Evolutionary conservation across 169 alveolate genomes (phyloP).

Genomic region (Miamiensis avidus): DNA sequence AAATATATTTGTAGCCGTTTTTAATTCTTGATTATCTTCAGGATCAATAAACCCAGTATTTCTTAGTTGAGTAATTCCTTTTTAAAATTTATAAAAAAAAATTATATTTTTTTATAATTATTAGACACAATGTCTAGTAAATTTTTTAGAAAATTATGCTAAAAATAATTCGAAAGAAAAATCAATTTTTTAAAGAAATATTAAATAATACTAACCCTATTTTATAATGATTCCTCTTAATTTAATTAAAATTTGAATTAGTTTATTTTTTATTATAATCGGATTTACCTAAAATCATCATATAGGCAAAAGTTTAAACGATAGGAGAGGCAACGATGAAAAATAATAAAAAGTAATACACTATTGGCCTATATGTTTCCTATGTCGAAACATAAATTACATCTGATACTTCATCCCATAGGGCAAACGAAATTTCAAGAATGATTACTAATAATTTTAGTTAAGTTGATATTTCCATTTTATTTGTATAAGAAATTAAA

Average conservation of each 20-base stretch:
- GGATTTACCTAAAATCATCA: background rate
- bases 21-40: background rate
- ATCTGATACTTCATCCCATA: background rate
- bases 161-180: no score
- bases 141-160: no score
- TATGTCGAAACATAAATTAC: background rate
- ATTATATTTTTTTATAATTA: no score
- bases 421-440: background rate
- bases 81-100: no score
- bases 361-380: background rate
- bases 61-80: background rate
- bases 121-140: no score
- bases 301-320: background rate
- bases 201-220: no score
- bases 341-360: background rate
- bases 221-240: no score
- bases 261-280: no score
- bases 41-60: background rate
- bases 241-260: no score
- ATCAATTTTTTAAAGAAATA: no score
- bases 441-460: no score
- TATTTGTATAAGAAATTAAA: no score
- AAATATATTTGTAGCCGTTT: background rate
- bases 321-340: background rate
- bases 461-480: background rate